A percentile compares a stretch with the other conserved stretches of the same genome.
Evolutionary conservation across 371 early-diverging fungal species (phyloP).

Genomic region (Rhizopus sp.): DNA sequence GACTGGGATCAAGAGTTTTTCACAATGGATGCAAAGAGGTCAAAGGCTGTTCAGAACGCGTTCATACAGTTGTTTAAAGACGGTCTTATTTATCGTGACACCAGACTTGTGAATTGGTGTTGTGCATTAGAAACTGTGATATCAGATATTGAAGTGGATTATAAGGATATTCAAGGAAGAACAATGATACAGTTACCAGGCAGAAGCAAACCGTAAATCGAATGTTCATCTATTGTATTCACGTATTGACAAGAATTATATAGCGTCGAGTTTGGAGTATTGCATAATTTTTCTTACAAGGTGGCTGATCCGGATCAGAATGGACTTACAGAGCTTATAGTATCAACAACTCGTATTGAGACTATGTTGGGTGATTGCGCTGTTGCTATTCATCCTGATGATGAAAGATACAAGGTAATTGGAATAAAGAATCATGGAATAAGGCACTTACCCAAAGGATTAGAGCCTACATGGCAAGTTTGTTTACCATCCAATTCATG

Average conservation of each 20-base stretch:
- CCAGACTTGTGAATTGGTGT: conserved; percentile 95
- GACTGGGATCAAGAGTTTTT: conserved; percentile 89
- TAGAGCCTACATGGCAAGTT: conserved; percentile 77
- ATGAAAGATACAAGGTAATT: conserved; percentile 75
- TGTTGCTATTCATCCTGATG: conserved; percentile 93
- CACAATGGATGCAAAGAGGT: conserved; percentile 86
- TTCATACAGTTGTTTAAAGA: conserved; percentile 87
- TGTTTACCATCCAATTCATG: conserved; percentile 86
- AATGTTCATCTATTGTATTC: background rate
- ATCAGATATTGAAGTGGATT: conserved; percentile 94
- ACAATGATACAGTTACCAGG: conserved; percentile 72
- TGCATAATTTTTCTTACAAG: conserved; percentile 70
- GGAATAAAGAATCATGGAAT: background rate
- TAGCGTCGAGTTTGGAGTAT: conserved; percentile 82
- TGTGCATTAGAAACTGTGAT: conserved; percentile 91
- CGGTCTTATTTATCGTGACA: conserved; percentile 91
- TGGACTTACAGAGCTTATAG: conserved; percentile 68
- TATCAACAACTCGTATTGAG: conserved; percentile 98
- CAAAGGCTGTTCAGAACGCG: conserved; percentile 82
- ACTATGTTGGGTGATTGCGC: conserved; percentile 99
- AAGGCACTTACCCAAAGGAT: background rate
- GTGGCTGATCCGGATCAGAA: conserved; percentile 55
- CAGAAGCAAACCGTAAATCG: conserved; percentile 50
- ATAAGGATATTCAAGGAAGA: conserved; percentile 62
- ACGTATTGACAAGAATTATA: background rate